Evolutionary conservation across 768 basidiomycete species (phyloP).

Genomic region (Suillus paluster): DNA sequence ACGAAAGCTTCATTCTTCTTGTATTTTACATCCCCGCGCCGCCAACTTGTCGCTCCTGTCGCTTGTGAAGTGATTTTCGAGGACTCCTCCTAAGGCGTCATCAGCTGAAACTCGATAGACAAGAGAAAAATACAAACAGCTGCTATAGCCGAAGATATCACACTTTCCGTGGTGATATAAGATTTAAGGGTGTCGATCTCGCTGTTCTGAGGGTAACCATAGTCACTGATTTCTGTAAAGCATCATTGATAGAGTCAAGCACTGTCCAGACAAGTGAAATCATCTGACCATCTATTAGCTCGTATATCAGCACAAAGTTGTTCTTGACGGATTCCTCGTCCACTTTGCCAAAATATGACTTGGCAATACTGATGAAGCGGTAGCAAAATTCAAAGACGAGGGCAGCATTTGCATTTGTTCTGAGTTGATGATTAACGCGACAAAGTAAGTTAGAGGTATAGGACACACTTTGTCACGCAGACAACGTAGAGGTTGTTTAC

Average conservation of each 20-base stretch:
- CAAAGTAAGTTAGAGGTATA: background rate
- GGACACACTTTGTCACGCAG: constrained; percentile 88
- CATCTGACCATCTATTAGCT: constrained; percentile 86
- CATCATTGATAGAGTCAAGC: constrained; percentile 5
- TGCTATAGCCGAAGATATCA: constrained; percentile 84
- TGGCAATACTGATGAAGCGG: constrained; percentile 91
- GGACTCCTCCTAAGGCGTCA: constrained; percentile 78
- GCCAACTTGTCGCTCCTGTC: constrained; percentile 96
- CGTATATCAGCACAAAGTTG: constrained; percentile 98
- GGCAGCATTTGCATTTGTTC: constrained; percentile 96
- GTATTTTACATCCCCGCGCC: constrained; percentile 94
- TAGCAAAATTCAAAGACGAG: constrained; percentile 98
- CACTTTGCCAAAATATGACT: constrained; percentile 97
- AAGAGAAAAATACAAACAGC: constrained; percentile 54
- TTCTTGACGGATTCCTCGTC: constrained; percentile 99
- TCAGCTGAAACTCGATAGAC: constrained; percentile 8
- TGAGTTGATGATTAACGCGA: constrained; percentile 33
- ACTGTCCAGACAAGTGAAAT: constrained; percentile 21
- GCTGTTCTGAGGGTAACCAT: constrained; percentile 99
- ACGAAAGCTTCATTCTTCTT: constrained; percentile 99
- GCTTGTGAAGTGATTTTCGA: constrained; percentile 97
- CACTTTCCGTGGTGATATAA: constrained; percentile 97
- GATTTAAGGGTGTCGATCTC: constrained; percentile 97
- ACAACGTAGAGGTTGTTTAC: constrained; percentile 96
- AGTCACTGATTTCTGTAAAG: constrained; percentile 91